phyloP scores from a whole-genome alignment of 1,284 basidiomycete genomes.

The Apiotrichum laibachii region DNA sequence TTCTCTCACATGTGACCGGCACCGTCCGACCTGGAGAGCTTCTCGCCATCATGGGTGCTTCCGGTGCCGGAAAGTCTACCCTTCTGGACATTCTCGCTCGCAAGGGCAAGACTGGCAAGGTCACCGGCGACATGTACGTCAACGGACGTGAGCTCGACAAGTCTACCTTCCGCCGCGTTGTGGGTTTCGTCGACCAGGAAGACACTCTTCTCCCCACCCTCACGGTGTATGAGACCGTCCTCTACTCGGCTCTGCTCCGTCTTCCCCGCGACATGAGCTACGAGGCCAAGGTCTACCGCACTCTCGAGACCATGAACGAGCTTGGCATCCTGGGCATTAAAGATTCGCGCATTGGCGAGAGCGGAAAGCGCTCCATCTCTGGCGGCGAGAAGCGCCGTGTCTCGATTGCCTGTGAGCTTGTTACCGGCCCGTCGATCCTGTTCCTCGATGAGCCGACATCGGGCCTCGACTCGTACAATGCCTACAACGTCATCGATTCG shows the following conservation, averaged over 20 bases:
- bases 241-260: constrained; percentile 86
- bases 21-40: constrained; percentile 81
- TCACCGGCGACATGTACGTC: constrained; percentile 73
- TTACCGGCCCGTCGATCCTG: constrained; percentile 90
- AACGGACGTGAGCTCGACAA: constrained; percentile 79
- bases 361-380: constrained; percentile 76
- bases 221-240: constrained; percentile 94
- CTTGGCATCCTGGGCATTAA: constrained; percentile 88
- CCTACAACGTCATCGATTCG: constrained; percentile 87
- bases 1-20: constrained; percentile 78
- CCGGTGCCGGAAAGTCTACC: constrained; percentile 94
- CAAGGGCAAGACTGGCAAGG: constrained; percentile 76
- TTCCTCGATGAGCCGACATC: constrained; percentile 97
- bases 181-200: constrained; percentile 96
- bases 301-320: constrained; percentile 93
- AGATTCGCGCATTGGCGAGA: constrained; percentile 83
- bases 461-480: constrained; percentile 91
- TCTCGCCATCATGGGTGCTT: constrained; percentile 93
- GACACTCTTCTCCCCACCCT: constrained; percentile 94
- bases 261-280: constrained; percentile 91
- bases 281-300: constrained; percentile 89
- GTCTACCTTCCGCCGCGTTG: constrained; percentile 68
- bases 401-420: constrained; percentile 96
- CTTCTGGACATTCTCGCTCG: constrained; percentile 92
- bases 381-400: constrained; percentile 95